Evolutionary conservation across 805 yeast genomes (phyloP).

Genomic region (Suhomyces sp.): DNA sequence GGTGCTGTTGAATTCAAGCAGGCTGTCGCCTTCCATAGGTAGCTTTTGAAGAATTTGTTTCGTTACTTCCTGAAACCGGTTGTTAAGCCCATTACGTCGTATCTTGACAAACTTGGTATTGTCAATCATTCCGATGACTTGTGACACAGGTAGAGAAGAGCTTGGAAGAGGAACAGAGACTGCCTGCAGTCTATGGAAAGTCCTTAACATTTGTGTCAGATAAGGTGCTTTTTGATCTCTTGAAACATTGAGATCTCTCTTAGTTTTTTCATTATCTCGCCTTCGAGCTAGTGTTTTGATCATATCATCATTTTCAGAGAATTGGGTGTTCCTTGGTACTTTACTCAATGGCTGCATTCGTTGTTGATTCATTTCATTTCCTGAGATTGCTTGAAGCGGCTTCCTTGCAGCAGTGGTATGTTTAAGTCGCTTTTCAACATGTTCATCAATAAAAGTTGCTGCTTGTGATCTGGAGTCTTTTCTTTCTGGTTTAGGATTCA

Average conservation of each 20-base stretch:
- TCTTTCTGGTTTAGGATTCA: conserved; percentile 3
- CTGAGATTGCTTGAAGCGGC: no score
- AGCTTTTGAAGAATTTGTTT: conserved; percentile 1
- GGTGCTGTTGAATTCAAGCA: background rate
- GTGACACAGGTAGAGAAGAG: background rate
- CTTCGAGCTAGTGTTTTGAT: no score
- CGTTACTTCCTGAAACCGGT: conserved; percentile 6
- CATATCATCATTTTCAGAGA: no score
- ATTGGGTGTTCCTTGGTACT: no score
- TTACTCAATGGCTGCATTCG: no score
- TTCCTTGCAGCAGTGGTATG: no score
- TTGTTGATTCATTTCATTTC: no score
- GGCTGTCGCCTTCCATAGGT: background rate
- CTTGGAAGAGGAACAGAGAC: background rate
- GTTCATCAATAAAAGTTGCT: no score
- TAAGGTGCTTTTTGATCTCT: background rate
- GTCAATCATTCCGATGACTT: background rate
- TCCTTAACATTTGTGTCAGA: background rate
- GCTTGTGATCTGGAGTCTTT: no score
- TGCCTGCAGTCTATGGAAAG: conserved; percentile 2
- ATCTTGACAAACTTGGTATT: background rate
- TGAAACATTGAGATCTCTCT: no score
- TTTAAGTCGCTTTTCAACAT: no score
- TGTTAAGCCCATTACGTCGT: conserved; percentile 2
- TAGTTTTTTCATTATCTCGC: no score